Percentiles rank a stretch among this genome's conserved stretches.
phyloP scores from a whole-genome alignment of 164 flowering plant species.

The Berberis thunbergii region DNA sequence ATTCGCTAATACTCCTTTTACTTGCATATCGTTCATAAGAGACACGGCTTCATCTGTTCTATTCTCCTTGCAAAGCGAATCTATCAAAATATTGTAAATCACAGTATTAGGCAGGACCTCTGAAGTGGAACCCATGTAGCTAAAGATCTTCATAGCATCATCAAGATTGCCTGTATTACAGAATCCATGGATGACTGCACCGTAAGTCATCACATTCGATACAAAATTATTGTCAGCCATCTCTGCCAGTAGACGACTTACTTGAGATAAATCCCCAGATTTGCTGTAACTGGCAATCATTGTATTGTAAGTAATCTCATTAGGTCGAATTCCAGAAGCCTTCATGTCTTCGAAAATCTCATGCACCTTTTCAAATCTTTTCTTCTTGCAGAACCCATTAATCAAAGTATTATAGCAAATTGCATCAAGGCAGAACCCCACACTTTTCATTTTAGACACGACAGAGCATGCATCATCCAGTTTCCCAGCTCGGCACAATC shows the following conservation, averaged over 20 bases:
- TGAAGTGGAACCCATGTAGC: constrained; percentile 31
- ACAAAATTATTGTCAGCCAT: constrained; percentile 42
- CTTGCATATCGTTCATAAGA: constrained; percentile 65
- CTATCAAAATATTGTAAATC: constrained; percentile 70
- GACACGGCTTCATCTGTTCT: constrained; percentile 44
- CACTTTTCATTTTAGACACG: constrained; percentile 37
- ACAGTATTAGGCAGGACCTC: constrained; percentile 54
- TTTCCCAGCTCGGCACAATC: constrained; percentile 57
- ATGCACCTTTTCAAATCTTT: constrained; percentile 44
- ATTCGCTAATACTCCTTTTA: constrained; percentile 36
- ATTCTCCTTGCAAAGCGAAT: constrained; percentile 40
- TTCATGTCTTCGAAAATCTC: constrained; percentile 64
- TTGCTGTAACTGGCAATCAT: constrained; percentile 54
- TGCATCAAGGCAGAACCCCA: constrained; percentile 53
- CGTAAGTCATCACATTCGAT: constrained; percentile 67
- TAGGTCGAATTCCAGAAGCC: constrained; percentile 34
- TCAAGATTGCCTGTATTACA: constrained; percentile 40
- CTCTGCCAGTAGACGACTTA: constrained; percentile 30
- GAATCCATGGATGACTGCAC: constrained; percentile 62
- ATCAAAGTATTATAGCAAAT: constrained; percentile 55
- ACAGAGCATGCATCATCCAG: constrained; percentile 49
- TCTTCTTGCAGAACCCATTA: constrained; percentile 59
- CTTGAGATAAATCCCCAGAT: constrained; percentile 36
- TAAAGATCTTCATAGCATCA: constrained; percentile 61
- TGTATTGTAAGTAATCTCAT: constrained; percentile 61